Base-by-base conservation (phyloP, 352 stramenopile genomes). In the Phytophthora palmivora region DNA sequence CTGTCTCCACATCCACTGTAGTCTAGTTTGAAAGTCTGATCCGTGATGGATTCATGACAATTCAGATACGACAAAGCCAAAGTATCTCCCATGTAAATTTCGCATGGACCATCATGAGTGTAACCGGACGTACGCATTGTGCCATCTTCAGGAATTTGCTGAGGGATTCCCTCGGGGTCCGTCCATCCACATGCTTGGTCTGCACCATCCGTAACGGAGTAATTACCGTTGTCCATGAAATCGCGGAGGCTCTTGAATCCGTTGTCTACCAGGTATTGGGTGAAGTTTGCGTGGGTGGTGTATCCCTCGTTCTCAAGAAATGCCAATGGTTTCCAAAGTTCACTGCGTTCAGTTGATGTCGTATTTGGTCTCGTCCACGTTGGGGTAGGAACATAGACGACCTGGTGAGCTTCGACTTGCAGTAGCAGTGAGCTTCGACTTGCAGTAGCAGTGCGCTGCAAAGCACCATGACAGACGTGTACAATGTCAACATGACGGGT, bases 231-330 rank as follows among this genome's bases (percentile, higher is more conserved):
- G 44, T 80, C 72, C 72, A 80, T 77, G 56, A 80, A 80, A 34
- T 61, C 63, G n/a, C 68, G 63, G 0, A 80, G 63, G 10, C 59
- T 80, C 46, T 73, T 66, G 68, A 70, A 74, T 24, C 59, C 56
- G 30, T 75, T 80, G 33, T 55, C 54, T n/a, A 63, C 56, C 32
- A 67, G 59, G 50, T 59, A 84, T 16, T 39, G 49, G 21, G 67
- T 74, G 32, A 82, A 76, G 43, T 85, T 76, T 1, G 57, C 58
- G 6, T 61, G 64, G n/a, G 70, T 80, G 32, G 65, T 67, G 58
- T 66, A 76, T 16, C 63, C 70, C 24, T 82, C 67, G 15, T 72
- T 61, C 50, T 82, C 76, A 1, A 82, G 73, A 63, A 80, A 79
- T 11, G 70, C 67, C 47, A 78, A 42, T 11, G 72, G 76, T 7